Base-by-base conservation (phyloP, 1,284 basidiomycete genomes). In the Cryptococcus sp. region DNA sequence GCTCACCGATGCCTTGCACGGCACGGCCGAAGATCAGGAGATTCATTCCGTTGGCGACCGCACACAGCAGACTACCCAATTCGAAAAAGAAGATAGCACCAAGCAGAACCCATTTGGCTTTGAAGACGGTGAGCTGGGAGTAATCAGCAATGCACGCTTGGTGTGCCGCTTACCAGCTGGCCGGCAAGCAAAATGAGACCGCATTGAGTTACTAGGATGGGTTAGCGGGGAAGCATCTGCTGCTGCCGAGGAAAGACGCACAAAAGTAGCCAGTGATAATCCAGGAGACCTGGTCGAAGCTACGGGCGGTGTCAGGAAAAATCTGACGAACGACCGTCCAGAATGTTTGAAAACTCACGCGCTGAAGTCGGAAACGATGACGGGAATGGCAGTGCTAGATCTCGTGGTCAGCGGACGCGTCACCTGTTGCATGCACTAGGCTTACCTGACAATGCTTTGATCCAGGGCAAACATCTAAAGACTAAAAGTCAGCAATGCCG, bases 1-100 rank as follows among this genome's bases (percentile, higher is more conserved):
- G 65, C 38, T 61, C 59, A 56, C 74, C 74, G 20, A 76, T 66
- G 52, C 74, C 74, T 58, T 76, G 74, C 29, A 84, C 68, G 0
- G 82, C 82, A 44, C 83, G 75, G 1, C 81, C 81, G 46, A 83
- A 76, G 62, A 85, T 83, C 47, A 84, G 66, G 39, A 80, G 66
- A 34, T 64, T 55, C 62, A 76, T 73, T 34, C 54, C 59, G 26
- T 69, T 77, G 0, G 83, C 75, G 15, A 81, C 79, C n/a, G 78
- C 83, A 58, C 82, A 84, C 22, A 85, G 66, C 29, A 83, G 72
- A 10, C 78, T 80, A 13, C 83, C 83, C 34, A 79, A 54, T 55
- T 81, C 80, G 57, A 81, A 82, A 54, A 78, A 72, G 58, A 79
- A 63, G 53, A 84, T 77, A 43, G 81, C 75, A 19, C 64, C 63